phyloP scores from a whole-genome alignment of 208 protist genomes.

The Histomonas meleagridis region DNA sequence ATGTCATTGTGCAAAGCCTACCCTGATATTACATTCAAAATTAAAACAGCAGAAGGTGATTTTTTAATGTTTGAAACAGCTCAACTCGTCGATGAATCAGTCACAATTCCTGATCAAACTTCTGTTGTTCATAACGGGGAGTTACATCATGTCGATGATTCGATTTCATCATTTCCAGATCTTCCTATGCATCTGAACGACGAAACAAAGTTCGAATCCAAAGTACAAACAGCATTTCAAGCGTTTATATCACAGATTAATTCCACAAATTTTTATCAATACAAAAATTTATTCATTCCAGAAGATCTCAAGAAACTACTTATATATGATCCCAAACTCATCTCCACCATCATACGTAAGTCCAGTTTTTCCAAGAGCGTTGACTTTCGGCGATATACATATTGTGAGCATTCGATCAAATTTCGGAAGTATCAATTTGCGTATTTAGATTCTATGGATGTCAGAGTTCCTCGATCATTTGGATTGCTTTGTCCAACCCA shows the following conservation, averaged over 20 bases:
- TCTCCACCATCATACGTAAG: not conserved
- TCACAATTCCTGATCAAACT: not conserved
- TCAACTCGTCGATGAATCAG: not conserved
- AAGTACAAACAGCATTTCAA: constrained; percentile 17
- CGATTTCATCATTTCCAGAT: not conserved
- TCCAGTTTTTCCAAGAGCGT: not conserved
- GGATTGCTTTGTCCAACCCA: not conserved
- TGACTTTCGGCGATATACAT: not conserved
- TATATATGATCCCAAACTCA: not conserved
- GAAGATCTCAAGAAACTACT: not conserved
- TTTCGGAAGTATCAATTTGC: not conserved
- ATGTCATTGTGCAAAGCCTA: not conserved
- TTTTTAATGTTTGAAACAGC: not conserved
- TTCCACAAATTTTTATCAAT: not conserved
- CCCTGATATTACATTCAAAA: not conserved
- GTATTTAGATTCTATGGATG: not conserved
- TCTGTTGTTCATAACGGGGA: not conserved
- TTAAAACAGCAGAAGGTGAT: not conserved
- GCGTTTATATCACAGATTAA: not conserved
- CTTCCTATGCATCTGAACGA: not conserved
- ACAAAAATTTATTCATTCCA: not conserved
- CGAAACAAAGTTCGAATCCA: too few species aligned
- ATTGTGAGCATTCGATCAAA: not conserved
- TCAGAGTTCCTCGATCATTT: not conserved
- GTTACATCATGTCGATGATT: not conserved